Conservation (phyloP, 495 filamentous ascomycete genomes). For the Polyplosphaeria fusca region DNA sequence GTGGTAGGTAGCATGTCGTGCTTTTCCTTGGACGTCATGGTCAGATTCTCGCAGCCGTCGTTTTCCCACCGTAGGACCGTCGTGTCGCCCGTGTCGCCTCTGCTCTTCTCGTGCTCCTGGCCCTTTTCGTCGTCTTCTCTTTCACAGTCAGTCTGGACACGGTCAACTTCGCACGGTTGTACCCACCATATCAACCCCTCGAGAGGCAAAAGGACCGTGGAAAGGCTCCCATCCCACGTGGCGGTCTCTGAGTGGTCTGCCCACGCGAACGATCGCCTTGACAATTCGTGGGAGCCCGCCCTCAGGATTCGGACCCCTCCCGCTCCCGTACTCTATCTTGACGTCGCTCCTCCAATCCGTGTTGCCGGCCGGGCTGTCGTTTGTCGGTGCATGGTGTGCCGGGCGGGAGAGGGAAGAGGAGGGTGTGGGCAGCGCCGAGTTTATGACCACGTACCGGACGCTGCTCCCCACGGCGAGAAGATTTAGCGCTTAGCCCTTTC, state of each 20-base stretch:
- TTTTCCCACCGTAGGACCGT: constrained; percentile 23
- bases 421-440: constrained; percentile 16
- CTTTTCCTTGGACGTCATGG: not conserved
- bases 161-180: constrained; percentile 3
- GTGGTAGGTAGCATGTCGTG: not conserved
- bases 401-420: constrained; percentile 3
- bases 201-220: constrained; percentile 13
- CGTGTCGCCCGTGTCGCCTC: constrained; percentile 22
- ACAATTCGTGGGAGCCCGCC: constrained; percentile 13
- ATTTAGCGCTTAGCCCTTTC: constrained; percentile 21
- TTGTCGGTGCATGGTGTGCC: not conserved
- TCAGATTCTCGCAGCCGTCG: not conserved
- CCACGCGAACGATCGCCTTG: constrained; percentile 28
- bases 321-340: constrained; percentile 6
- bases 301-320: constrained; percentile 25
- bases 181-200: constrained; percentile 30
- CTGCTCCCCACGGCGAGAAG: constrained; percentile 22
- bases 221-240: constrained; percentile 31
- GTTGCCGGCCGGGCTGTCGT: constrained; percentile 1
- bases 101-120: constrained; percentile 13
- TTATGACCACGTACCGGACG: constrained; percentile 19
- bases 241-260: constrained; percentile 37
- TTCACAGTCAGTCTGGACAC: constrained; percentile 13
- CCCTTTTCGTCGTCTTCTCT: constrained; percentile 8
- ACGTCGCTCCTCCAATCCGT: not conserved